Conservation (phyloP, 2,329 filamentous ascomycete species). For the Claviceps pusilla region DNA sequence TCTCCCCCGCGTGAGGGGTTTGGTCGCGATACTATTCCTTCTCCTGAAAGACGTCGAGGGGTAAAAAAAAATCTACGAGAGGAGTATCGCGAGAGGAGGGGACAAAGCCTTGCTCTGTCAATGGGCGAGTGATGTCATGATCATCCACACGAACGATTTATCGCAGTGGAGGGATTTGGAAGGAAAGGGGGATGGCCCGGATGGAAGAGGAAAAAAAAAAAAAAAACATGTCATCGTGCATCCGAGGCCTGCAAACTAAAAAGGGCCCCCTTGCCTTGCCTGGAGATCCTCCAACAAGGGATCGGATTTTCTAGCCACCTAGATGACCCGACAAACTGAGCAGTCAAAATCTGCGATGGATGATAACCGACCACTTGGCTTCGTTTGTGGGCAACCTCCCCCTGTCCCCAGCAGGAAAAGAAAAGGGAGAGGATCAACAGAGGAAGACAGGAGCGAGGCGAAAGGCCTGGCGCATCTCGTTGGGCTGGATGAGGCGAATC, state of each 20-base stretch:
- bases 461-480: not conserved
- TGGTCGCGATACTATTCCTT: not conserved
- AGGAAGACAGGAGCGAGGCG: not conserved
- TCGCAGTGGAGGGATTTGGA: too few species aligned
- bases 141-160: too few species aligned
- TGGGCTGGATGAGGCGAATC: not conserved
- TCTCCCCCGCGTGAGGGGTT: too few species aligned
- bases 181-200: too few species aligned
- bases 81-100: too few species aligned
- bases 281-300: not conserved
- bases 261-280: not conserved
- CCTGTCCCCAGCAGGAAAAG: not conserved
- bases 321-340: not conserved
- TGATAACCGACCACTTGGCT: not conserved
- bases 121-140: too few species aligned
- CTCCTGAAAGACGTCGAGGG: too few species aligned
- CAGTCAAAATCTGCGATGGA: not conserved
- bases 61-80: too few species aligned
- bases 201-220: too few species aligned
- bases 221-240: too few species aligned
- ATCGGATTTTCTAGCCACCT: not conserved
- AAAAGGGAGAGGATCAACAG: not conserved
- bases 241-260: too few species aligned
- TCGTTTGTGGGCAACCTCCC: not conserved
- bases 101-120: too few species aligned